These are phyloP conservation scores for Ganoderma resinaceum DNA, from an alignment of 1,284 basidiomycete species.

Conservation along the genomic window DNA sequence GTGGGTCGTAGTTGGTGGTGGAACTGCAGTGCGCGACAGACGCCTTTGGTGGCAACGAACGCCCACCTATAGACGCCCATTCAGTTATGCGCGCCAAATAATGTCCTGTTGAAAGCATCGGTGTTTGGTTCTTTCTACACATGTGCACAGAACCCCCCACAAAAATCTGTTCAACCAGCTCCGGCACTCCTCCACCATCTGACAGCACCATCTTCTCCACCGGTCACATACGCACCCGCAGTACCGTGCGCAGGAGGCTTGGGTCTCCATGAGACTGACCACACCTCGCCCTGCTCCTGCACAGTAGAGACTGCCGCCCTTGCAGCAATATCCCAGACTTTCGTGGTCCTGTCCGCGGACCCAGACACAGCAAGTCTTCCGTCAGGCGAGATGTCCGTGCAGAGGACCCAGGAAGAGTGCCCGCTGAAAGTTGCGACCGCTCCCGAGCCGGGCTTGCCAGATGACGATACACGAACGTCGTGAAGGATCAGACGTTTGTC, in stretches of 20 bases:
- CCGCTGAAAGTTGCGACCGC: constrained; percentile 84
- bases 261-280: constrained; percentile 87
- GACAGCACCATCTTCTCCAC: constrained; percentile 81
- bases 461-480: constrained; percentile 73
- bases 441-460: constrained; percentile 67
- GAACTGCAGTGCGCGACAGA: background rate
- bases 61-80: too few relatives aligned
- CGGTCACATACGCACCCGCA: constrained; percentile 77
- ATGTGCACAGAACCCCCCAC: background rate
- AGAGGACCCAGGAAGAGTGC: constrained; percentile 88
- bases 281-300: constrained; percentile 82
- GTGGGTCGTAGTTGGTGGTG: background rate
- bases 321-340: constrained; percentile 87
- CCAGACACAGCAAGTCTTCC: constrained; percentile 79
- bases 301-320: constrained; percentile 81
- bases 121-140: background rate
- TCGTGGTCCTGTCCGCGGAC: constrained; percentile 85
- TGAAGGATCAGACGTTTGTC: constrained; percentile 88
- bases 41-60: background rate
- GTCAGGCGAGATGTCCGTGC: constrained; percentile 81
- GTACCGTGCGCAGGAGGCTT: constrained; percentile 58
- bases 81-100: background rate
- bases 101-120: too few relatives aligned
- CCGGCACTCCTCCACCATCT: constrained; percentile 82
- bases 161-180: constrained; percentile 35